Base-by-base conservation (phyloP, 345 rosid genomes). In the Garcia nutans region DNA sequence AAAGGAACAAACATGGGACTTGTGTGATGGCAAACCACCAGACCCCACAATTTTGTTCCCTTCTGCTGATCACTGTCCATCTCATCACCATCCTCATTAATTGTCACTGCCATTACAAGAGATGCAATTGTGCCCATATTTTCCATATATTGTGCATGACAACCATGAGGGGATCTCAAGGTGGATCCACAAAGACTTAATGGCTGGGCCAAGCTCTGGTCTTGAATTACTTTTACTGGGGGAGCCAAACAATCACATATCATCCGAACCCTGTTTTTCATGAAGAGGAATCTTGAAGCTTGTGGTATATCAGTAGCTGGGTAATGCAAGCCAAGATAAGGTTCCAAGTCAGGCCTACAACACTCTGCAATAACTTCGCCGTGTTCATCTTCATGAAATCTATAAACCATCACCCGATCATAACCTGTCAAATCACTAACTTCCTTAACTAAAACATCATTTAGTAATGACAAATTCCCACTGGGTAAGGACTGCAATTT, bases 261-360 rank as follows among this genome's bases (percentile, higher is more conserved):
- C 93, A 93, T 91, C 80, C 97, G 88, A 58, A 91, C 91, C 87
- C 90, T 91, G 77, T 91, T 93, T 75, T 88, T 90, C 88, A 91
- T 87, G 81, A 93, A 91, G 47, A 93, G 89, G 78, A 89, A 93
- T 42, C 97, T 84, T 23, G 97, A 89, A 64, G 97, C 97, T 82
- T 93, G 97, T 0, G 97, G 97, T 70, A 93, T 93, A 85, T 93
- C 97, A 52, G 94, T 93, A 49, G 96, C 94, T 0, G 97, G 93
- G 75, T 86, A 93, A 88, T 90, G 97, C 81, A 91, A 83, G 65
- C 97, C 97, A 17, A 88, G 87, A 78, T 90, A 91, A 22, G 98
- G 91, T 58, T 93, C 93, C 77, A 89, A 62, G 37, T 77, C 90
- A 63, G 85, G 78, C 72, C 79, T 81, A 69, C 80, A 49, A 58